phyloP scores from a whole-genome alignment of 768 basidiomycete genomes.

The Pleurotus salmoneostramineus region DNA sequence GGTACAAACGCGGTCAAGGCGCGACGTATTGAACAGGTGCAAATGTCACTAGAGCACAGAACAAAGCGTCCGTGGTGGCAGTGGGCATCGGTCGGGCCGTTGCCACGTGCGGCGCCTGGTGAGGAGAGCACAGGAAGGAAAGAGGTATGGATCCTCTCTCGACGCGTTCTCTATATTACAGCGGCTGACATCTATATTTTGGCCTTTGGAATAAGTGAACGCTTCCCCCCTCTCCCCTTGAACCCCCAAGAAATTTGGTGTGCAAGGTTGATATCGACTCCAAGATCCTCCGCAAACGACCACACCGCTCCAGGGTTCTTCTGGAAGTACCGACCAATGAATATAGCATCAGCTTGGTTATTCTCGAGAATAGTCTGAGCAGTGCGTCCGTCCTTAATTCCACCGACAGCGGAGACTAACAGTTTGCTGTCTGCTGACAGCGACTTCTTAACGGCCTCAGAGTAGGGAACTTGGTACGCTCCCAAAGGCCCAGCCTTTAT shows the following conservation, averaged over 20 bases:
- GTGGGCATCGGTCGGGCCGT: too few species aligned
- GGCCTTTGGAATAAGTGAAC: neutral
- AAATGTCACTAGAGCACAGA: too few species aligned
- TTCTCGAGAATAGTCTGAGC: slow-evolving; percentile 56
- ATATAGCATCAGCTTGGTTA: slow-evolving; percentile 56
- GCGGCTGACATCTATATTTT: neutral
- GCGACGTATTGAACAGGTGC: too few species aligned
- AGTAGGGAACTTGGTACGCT: slow-evolving; percentile 52
- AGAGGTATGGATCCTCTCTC: too few species aligned
- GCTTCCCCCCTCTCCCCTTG: slow-evolving; percentile 24
- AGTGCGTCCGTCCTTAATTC: slow-evolving; percentile 49
- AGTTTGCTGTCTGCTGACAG: slow-evolving; percentile 29
- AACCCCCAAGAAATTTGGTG: slow-evolving; percentile 58
- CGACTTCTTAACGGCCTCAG: slow-evolving; percentile 46
- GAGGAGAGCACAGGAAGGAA: too few species aligned
- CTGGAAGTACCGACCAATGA: slow-evolving; percentile 52
- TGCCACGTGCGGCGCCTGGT: too few species aligned
- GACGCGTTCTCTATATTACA: slow-evolving; percentile 6
- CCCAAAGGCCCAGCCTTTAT: slow-evolving; percentile 21
- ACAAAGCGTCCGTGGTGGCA: too few species aligned
- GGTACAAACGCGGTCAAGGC: too few species aligned
- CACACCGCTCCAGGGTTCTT: slow-evolving; percentile 54
- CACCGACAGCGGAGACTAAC: slow-evolving; percentile 47
- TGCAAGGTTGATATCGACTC: slow-evolving; percentile 40
- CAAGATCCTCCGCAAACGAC: slow-evolving; percentile 54